Percentiles rank a stretch among this genome's conserved stretches.
Evolutionary conservation across 768 basidiomycete genomes (phyloP).

Genomic region (Boletus vinaceobasis): DNA sequence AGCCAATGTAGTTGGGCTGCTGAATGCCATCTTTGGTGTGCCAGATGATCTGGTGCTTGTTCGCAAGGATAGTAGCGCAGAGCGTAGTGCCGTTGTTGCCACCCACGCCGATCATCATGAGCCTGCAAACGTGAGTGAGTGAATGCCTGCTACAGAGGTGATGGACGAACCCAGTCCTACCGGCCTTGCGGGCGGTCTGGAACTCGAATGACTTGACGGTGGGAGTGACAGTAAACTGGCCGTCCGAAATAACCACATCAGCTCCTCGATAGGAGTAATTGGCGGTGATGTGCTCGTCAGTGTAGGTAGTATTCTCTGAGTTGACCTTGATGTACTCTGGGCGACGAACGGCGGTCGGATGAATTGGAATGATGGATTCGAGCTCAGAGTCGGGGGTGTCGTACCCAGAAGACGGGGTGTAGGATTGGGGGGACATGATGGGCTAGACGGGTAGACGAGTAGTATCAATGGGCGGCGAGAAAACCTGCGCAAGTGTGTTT

Average conservation of each 20-base stretch:
- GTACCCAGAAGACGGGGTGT: constrained; percentile 55
- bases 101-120: constrained; percentile 96
- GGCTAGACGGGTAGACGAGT: constrained; percentile 26
- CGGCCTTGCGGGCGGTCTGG: constrained; percentile 80
- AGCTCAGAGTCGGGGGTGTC: constrained; percentile 70
- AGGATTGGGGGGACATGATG: constrained; percentile 50
- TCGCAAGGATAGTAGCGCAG: constrained; percentile 92
- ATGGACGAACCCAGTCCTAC: constrained; percentile 82
- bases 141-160: constrained; percentile 1
- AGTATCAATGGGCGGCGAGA: constrained; percentile 45
- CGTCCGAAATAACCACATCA: constrained; percentile 62
- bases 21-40: constrained; percentile 88
- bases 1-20: constrained; percentile 97
- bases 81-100: constrained; percentile 98
- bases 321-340: constrained; percentile 74
- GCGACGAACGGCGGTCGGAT: constrained; percentile 83
- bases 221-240: constrained; percentile 76
- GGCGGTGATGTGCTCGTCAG: constrained; percentile 78
- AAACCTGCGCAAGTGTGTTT: constrained; percentile 79
- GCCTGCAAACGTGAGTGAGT: constrained; percentile 39
- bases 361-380: constrained; percentile 66
- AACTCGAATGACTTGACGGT: constrained; percentile 84
- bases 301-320: constrained; percentile 77
- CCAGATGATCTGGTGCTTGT: constrained; percentile 93
- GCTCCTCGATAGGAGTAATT: constrained; percentile 81